A percentile compares a stretch with the other conserved stretches of the same genome.
Evolutionary conservation across 768 basidiomycete genomes (phyloP).

Genomic region (Suillus alpinus): DNA sequence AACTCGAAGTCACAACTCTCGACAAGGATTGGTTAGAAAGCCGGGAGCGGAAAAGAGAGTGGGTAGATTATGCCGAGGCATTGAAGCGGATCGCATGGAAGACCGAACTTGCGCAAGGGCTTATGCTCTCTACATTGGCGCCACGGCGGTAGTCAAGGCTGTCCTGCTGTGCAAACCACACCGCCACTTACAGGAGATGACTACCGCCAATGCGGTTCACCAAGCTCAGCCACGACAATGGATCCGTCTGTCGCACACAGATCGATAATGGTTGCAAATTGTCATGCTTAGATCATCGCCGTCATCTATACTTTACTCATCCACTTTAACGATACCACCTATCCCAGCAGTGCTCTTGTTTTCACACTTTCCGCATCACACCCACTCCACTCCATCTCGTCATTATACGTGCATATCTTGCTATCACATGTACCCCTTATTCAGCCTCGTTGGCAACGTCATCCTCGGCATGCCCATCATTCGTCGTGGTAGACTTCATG

Average conservation of each 20-base stretch:
- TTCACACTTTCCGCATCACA: slow-evolving; percentile 11
- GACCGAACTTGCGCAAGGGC: slow-evolving; percentile 75
- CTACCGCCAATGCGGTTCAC: slow-evolving; percentile 10
- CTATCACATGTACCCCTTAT: slow-evolving; percentile 29
- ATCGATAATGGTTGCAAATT: slow-evolving; percentile 17
- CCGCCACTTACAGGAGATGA: slow-evolving; percentile 6
- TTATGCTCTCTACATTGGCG: slow-evolving; percentile 69
- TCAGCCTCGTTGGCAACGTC: slow-evolving; percentile 9
- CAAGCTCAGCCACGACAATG: slow-evolving; percentile 4
- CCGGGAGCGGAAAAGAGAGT: slow-evolving; percentile 77
- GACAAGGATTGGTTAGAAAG: slow-evolving; percentile 82
- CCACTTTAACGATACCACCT: slow-evolving; percentile 28
- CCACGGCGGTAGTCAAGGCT: slow-evolving; percentile 40
- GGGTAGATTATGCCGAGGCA: slow-evolving; percentile 87
- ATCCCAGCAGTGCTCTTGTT: slow-evolving; percentile 8
- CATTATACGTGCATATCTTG: slow-evolving; percentile 27
- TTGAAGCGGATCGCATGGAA: slow-evolving; percentile 77
- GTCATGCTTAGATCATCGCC: slow-evolving; percentile 15
- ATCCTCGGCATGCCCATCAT: slow-evolving; percentile 4
- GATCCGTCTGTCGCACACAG: slow-evolving; percentile 6
- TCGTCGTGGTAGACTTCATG: slow-evolving; percentile 2
- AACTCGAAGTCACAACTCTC: slow-evolving; percentile 75
- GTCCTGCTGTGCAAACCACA: slow-evolving; percentile 6
- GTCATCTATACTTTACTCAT: slow-evolving; percentile 26
- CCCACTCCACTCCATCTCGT: slow-evolving; percentile 15